A percentile compares a stretch with the other conserved stretches of the same genome.
phyloP scores from a whole-genome alignment of 2,329 filamentous ascomycete genomes.

The Penicillium aurantiogriseum region DNA sequence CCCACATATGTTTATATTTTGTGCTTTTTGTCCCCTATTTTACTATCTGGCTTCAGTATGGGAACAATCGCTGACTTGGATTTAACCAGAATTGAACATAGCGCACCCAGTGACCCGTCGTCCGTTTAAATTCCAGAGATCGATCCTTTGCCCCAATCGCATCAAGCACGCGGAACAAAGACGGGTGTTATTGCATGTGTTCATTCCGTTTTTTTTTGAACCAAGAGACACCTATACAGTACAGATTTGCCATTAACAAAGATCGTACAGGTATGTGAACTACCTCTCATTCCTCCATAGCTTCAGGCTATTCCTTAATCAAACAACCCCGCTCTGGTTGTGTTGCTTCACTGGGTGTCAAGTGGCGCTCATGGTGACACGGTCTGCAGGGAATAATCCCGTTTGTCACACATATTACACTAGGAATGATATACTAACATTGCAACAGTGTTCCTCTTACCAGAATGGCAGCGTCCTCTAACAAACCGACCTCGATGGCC shows the following conservation, averaged over 20 bases:
- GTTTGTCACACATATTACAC: neutral
- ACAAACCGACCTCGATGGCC: slow-evolving; percentile 30
- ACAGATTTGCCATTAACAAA: slow-evolving; percentile 3
- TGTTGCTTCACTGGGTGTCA: slow-evolving; percentile 8
- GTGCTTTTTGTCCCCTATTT: neutral
- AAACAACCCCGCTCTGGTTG: slow-evolving; percentile 6
- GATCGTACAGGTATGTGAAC: slow-evolving; percentile 13
- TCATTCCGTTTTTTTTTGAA: neutral
- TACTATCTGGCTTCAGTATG: neutral
- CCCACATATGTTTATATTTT: neutral
- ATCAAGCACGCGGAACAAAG: slow-evolving; percentile 16
- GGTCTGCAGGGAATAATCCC: neutral
- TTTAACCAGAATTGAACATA: slow-evolving; percentile 15
- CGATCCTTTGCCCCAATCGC: slow-evolving; percentile 1
- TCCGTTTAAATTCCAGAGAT: slow-evolving; percentile 10
- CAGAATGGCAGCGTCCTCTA: slow-evolving; percentile 44
- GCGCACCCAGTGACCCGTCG: slow-evolving; percentile 5
- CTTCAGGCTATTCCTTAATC: neutral
- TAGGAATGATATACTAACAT: slow-evolving; percentile 5
- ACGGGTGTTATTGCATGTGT: slow-evolving; percentile 18
- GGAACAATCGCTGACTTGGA: neutral
- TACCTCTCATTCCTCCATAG: neutral
- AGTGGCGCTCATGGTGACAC: slow-evolving; percentile 8
- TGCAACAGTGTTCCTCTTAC: slow-evolving; percentile 8
- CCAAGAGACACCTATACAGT: slow-evolving; percentile 2